phyloP scores from a whole-genome alignment of 179 eudicot genomes.

The Drosera spatulata region DNA sequence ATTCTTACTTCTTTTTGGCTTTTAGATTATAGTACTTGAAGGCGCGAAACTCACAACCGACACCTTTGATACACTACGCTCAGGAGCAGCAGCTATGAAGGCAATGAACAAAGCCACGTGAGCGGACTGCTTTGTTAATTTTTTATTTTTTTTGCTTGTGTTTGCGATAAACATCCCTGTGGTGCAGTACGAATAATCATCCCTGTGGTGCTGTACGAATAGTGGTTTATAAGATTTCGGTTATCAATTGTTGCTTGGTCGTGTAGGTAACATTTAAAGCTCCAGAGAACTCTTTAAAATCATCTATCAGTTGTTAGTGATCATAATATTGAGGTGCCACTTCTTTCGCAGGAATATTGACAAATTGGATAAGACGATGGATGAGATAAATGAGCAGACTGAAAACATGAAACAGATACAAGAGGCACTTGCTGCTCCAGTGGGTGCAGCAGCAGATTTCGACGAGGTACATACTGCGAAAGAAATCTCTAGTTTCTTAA shows the following conservation, averaged over 20 bases:
- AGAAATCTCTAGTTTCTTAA: background rate
- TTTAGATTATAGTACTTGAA: constrained; percentile 81
- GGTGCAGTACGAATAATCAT: too few species aligned
- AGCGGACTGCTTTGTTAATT: constrained; percentile 18
- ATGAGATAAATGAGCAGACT: constrained; percentile 41
- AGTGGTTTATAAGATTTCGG: too few species aligned
- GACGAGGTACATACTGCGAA: constrained; percentile 41
- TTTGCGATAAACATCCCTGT: too few species aligned
- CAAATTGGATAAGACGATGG: constrained; percentile 85
- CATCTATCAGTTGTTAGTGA: background rate
- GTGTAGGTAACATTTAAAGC: too few species aligned
- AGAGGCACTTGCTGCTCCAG: constrained; percentile 61
- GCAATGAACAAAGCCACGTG: constrained; percentile 89
- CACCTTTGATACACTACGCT: constrained; percentile 83
- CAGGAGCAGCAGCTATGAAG: constrained; percentile 91
- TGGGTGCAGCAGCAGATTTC: constrained; percentile 64
- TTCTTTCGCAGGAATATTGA: constrained; percentile 48
- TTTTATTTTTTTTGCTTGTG: too few species aligned
- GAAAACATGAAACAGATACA: constrained; percentile 51
- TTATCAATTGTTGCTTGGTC: too few species aligned
- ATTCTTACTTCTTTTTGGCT: constrained; percentile 1
- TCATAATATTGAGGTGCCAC: background rate
- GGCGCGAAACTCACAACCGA: constrained; percentile 91
- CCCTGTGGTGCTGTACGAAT: too few species aligned
- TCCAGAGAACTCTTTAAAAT: too few species aligned